These are phyloP conservation scores for Erigeron philadelphicus DNA, from an alignment of 140 eudicot genomes.

Conservation along the genomic window DNA sequence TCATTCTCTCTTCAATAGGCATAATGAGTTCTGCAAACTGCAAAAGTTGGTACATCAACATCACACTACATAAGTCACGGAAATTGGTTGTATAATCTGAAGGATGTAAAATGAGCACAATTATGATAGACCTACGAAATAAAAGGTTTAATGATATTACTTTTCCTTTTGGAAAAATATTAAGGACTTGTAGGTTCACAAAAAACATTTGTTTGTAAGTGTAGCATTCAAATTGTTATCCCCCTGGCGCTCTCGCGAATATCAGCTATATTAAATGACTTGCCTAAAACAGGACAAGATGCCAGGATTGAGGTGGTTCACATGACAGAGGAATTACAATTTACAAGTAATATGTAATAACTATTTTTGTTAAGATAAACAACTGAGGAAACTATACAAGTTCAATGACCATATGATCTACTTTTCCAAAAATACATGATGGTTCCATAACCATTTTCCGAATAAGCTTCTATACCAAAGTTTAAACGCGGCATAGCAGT, in stretches of 20 bases:
- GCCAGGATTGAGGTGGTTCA: neutral
- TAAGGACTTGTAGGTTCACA: neutral
- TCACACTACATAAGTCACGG: neutral
- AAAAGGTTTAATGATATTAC: neutral
- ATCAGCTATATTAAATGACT: neutral
- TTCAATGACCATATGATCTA: neutral
- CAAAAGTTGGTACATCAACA: constrained; percentile 27
- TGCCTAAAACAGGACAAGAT: neutral
- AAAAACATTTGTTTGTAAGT: too few relatives aligned
- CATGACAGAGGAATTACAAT: neutral
- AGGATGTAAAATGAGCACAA: constrained; percentile 6
- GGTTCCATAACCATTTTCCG: too few relatives aligned
- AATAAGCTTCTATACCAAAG: neutral
- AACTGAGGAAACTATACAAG: neutral
- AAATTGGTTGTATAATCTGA: neutral
- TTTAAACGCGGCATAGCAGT: neutral
- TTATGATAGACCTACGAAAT: neutral
- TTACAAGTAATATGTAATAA: neutral
- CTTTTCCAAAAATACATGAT: neutral
- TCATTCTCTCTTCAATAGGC: constrained; percentile 77
- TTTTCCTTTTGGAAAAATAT: neutral
- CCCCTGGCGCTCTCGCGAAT: neutral
- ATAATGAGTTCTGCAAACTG: constrained; percentile 76
- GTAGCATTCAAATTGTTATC: neutral
- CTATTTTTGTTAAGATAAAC: neutral